Evolutionary conservation across 2,329 filamentous ascomycete genomes (phyloP), one percentile per base, ranked within the genome.

Genomic region (Teratosphaeria nubilosa): DNA sequence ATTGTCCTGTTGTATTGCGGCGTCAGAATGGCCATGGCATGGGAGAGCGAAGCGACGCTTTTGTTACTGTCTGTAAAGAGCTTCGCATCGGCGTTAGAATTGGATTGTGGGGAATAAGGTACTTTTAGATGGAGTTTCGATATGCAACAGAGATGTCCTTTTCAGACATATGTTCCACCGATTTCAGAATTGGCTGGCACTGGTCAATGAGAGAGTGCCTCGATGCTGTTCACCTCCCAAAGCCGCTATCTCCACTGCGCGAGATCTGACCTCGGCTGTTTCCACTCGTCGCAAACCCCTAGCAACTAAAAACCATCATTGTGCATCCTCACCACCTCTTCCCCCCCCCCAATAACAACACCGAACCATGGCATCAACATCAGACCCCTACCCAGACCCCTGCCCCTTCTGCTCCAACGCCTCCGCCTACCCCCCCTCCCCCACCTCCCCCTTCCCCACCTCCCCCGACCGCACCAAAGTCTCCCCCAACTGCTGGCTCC

Each of bases 321-420:
- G 41, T 48, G 20, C 41, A 48, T 48, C 20, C 34, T 16, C 34
- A 41, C 10, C 34, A 41, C 34, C 16, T n/a, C 1, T 14, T 16
- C 5, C 13, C 20, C 16, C 16, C 1, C n/a, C n/a, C n/a, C n/a
- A n/a, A n/a, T 10, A 24, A 10, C n/a, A 20, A 37, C 25, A 55
- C 13, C 25, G 6, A 22, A 48, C 48, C 24, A 63, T 64, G 60
- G 53, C 62, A 11, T 25, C 54, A 20, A 53, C 66, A 51, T 62
- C 65, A 34, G 65, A 69, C 2, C 69, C 73, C 57, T 78, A 78
- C 65, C 75, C 76, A 5, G 68, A 74, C 31, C 53, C 69, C 48
- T 85, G 82, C 67, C 79, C 82, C 16, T 85, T 85, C 70, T 85
- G 82, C 74, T 76, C 69, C 58, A 85, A 85, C 62, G 77, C 81